Base-by-base conservation (phyloP, 2,329 filamentous ascomycete genomes). In the Talaromyces sp. region DNA sequence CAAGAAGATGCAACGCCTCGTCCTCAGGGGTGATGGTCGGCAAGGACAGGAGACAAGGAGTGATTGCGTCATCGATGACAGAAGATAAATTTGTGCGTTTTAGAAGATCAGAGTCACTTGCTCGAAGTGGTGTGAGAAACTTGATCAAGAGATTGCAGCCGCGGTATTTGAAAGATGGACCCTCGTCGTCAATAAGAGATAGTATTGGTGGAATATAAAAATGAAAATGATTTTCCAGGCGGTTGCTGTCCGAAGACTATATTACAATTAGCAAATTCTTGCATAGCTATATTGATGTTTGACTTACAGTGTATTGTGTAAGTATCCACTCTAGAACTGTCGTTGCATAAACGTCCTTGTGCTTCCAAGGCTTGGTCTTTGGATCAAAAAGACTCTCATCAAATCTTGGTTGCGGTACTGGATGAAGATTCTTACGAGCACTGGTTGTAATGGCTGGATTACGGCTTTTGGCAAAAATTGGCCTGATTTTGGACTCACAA, bases 21-120 rank as follows among this genome's bases (percentile, higher is more conserved):
- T 81, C 72, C 69, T 91, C 88, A 0, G 90, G 86, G 0, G 91
- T 96, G 46, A 96, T 79, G 12, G 83, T 86, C 0, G 93, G 93
- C 5, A 96, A 81, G 69, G 87, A 90, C 7, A 88, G 82, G n/a
- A 96, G 82, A 39, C 87, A 86, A 0, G 91, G 90, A 16, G 69
- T 72, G 37, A 81, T 66, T 25, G 78, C 78, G 46, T 80, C 77
- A 68, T 77, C 72, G 64, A 80, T 80, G 60, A 80, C 78, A 2
- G 78, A 77, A 28, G 73, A 73, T 16, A 81, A 71, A 60, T 80
- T 80, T 7, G 77, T 80, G 23, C 76, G 73, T 18, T 67, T 68
- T 7, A 81, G 71, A 16, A 80, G 77, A 54, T 76, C 73, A 2
- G 75, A 78, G 59, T 70, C 69, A 59, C 72, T 72, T 59, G 71